These are phyloP conservation scores for Pyrenula massariospora DNA, from an alignment of 495 filamentous ascomycete genomes.

Conservation along the genomic window DNA sequence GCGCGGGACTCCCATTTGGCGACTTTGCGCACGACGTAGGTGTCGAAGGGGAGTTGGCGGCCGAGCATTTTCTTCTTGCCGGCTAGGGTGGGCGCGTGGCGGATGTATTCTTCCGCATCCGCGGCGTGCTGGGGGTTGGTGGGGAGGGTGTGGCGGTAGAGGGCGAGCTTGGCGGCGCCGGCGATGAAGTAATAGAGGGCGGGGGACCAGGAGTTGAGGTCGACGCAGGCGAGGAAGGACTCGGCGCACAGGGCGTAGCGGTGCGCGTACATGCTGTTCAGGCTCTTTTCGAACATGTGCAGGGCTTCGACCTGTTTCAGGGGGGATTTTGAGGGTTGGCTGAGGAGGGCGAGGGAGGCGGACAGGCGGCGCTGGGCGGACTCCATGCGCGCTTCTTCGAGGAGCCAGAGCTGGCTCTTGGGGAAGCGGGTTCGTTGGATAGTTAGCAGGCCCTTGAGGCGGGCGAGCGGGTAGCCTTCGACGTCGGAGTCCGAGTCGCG, in stretches of 20 bases:
- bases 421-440: slow-evolving; percentile 72
- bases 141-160: slow-evolving; percentile 53
- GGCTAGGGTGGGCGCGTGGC: slow-evolving; percentile 58
- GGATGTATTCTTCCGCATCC: slow-evolving; percentile 56
- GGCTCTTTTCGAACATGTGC: slow-evolving; percentile 70
- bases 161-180: slow-evolving; percentile 61
- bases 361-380: slow-evolving; percentile 55
- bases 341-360: slow-evolving; percentile 54
- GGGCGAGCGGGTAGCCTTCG: slow-evolving; percentile 61
- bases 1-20: slow-evolving; percentile 82
- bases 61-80: slow-evolving; percentile 88
- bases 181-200: slow-evolving; percentile 85
- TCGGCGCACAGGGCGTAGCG: slow-evolving; percentile 58
- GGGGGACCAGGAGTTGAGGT: slow-evolving; percentile 85
- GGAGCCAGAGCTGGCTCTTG: slow-evolving; percentile 71
- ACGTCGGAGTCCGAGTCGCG: slow-evolving; percentile 35
- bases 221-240: slow-evolving; percentile 65
- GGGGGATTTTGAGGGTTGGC: slow-evolving; percentile 44
- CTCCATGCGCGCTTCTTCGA: slow-evolving; percentile 79
- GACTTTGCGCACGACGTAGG: slow-evolving; percentile 75
- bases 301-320: slow-evolving; percentile 79
- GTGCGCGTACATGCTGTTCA: slow-evolving; percentile 71
- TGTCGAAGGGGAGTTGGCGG: slow-evolving; percentile 77
- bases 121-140: slow-evolving; percentile 45
- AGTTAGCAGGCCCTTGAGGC: slow-evolving; percentile 54